Percentiles rank a stretch among this genome's conserved stretches.
Evolutionary conservation across 257 asterid species (phyloP).

Genomic region (Gentiana straminea): DNA sequence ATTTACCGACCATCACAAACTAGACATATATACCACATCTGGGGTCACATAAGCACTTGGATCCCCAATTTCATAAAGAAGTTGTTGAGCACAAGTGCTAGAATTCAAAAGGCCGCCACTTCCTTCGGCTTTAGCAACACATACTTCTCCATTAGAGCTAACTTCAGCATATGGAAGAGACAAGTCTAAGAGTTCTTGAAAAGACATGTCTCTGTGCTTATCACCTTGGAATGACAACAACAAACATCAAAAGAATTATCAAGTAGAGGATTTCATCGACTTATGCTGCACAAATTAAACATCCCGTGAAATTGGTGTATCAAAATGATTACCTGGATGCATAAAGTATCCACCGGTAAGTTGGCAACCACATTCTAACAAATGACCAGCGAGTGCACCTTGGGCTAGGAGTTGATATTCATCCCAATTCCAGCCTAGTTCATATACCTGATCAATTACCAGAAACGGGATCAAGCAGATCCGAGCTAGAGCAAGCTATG

Average conservation of each 20-base stretch:
- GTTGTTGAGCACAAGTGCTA: conserved; percentile 87
- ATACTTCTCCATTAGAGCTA: conserved; percentile 57
- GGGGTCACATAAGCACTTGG: conserved; percentile 91
- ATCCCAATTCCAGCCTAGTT: conserved; percentile 98
- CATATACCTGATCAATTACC: conserved; percentile 54
- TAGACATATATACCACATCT: conserved; percentile 50
- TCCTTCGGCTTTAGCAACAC: conserved; percentile 75
- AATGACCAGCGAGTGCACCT: conserved; percentile 92
- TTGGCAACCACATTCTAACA: conserved; percentile 98
- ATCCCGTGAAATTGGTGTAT: background rate
- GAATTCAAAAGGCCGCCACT: conserved; percentile 60
- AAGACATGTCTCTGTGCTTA: conserved; percentile 62
- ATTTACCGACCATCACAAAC: conserved; percentile 3
- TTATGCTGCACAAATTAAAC: too few species aligned
- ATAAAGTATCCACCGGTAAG: conserved; percentile 95
- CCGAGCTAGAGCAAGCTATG: too few species aligned
- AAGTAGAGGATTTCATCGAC: conserved; percentile 4
- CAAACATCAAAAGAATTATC: conserved; percentile 4
- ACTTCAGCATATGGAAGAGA: conserved; percentile 94
- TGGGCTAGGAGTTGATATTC: conserved; percentile 72
- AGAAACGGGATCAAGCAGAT: conserved; percentile 6
- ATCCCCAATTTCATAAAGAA: conserved; percentile 96
- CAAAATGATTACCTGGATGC: conserved; percentile 70
- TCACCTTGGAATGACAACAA: conserved; percentile 42
- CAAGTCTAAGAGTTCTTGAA: conserved; percentile 57